These are phyloP conservation scores for Pseudozyma sp. DNA, from an alignment of 1,284 basidiomycete genomes.

Conservation along the genomic window DNA sequence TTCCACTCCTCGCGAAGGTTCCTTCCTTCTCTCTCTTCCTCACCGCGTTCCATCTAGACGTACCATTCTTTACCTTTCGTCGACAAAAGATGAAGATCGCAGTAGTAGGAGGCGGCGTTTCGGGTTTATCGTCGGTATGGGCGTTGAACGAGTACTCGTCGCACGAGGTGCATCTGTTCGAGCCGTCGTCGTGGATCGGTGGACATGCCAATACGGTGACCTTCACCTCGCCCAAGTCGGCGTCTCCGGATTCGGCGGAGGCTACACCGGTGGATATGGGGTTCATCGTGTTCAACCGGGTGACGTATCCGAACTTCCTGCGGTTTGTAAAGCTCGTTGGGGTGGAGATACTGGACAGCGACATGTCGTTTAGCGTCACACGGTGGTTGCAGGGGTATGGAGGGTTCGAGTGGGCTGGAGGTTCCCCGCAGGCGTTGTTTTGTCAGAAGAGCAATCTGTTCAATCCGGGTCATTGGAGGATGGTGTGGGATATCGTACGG, in stretches of 20 bases:
- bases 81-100: slow-evolving; percentile 72
- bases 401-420: slow-evolving; percentile 59
- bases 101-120: slow-evolving; percentile 82
- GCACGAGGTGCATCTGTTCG: slow-evolving; percentile 83
- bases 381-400: slow-evolving; percentile 21
- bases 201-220: slow-evolving; percentile 83
- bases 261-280: slow-evolving; percentile 48
- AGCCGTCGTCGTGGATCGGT: slow-evolving; percentile 77
- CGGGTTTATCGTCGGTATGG: slow-evolving; percentile 83
- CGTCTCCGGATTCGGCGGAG: slow-evolving; percentile 10
- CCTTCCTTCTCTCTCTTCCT: neutral
- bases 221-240: slow-evolving; percentile 70
- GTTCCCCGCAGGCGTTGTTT: slow-evolving; percentile 41
- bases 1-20: too few species aligned
- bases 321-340: slow-evolving; percentile 76
- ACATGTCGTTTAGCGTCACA: slow-evolving; percentile 81
- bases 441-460: slow-evolving; percentile 67
- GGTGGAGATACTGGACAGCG: slow-evolving; percentile 75
- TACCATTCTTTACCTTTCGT: too few species aligned
- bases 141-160: slow-evolving; percentile 82
- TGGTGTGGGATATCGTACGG: slow-evolving; percentile 81
- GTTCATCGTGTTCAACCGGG: slow-evolving; percentile 77
- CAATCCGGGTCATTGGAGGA: slow-evolving; percentile 78
- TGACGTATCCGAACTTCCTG: slow-evolving; percentile 84
- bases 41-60: neutral